Percentiles rank a stretch among this genome's conserved stretches.
Conservation (phyloP, 306 rosid species). For the Nissolia schottii region DNA sequence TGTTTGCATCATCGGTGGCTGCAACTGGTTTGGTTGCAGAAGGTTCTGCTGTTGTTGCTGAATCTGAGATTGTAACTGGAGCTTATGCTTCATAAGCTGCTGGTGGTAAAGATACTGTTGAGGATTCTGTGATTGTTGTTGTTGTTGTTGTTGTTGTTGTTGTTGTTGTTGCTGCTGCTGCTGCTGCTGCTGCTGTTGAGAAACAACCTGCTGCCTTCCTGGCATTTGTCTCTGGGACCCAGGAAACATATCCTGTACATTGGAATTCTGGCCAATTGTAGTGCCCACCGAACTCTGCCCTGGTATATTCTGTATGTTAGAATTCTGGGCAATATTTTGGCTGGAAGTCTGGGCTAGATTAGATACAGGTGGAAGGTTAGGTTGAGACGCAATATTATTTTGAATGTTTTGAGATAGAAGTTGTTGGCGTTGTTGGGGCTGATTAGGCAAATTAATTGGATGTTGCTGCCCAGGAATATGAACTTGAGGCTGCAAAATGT, state of each 20-base stretch:
- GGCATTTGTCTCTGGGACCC: constrained; percentile 70
- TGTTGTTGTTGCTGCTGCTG: constrained; percentile 83
- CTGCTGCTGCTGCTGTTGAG: constrained; percentile 73
- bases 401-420: constrained; percentile 65
- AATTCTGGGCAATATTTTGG: constrained; percentile 58
- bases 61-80: constrained; percentile 55
- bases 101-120: constrained; percentile 52
- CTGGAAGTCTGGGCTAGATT: constrained; percentile 55
- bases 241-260: constrained; percentile 53
- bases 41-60: constrained; percentile 70
- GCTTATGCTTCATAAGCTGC: constrained; percentile 57
- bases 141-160: constrained; percentile 82
- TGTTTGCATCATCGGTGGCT: constrained; percentile 47
- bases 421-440: constrained; percentile 65
- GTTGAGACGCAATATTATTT: constrained; percentile 42
- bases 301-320: constrained; percentile 56
- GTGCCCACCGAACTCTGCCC: constrained; percentile 62
- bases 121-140: constrained; percentile 58
- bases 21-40: constrained; percentile 67
- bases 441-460: constrained; percentile 51
- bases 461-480: constrained; percentile 64
- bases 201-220: constrained; percentile 73
- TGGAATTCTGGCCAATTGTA: constrained; percentile 61
- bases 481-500: constrained; percentile 50
- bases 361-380: constrained; percentile 47